These are phyloP conservation scores for Alnus rubra DNA, from an alignment of 306 rosid genomes.

Conservation along the genomic window DNA sequence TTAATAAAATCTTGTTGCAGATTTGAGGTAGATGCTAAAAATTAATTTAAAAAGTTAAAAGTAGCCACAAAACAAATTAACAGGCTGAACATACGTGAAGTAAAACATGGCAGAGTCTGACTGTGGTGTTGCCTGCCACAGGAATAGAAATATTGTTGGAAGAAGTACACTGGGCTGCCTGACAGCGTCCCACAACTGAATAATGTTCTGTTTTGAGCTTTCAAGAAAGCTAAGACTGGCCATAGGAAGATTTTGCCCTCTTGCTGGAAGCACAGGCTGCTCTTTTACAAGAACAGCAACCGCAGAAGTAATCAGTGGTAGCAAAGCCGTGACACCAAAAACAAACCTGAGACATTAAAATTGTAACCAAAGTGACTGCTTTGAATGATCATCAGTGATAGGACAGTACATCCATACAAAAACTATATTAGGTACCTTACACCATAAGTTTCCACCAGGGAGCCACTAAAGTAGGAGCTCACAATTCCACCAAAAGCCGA, in stretches of 20 bases:
- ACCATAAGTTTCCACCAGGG: slow-evolving; percentile 77
- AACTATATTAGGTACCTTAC: slow-evolving; percentile 62
- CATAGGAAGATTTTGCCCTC: slow-evolving; percentile 45
- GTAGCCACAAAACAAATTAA: slow-evolving; percentile 17
- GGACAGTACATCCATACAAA: slow-evolving; percentile 25
- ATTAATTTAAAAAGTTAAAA: slow-evolving; percentile 12
- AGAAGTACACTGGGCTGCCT: slow-evolving; percentile 75
- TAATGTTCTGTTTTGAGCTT: slow-evolving; percentile 65
- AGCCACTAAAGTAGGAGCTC: slow-evolving; percentile 95
- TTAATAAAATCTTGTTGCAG: slow-evolving; percentile 18
- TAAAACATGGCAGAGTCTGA: slow-evolving; percentile 99
- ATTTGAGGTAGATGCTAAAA: slow-evolving; percentile 15
- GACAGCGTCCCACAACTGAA: slow-evolving; percentile 77
- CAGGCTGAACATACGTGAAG: slow-evolving; percentile 66
- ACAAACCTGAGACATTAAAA: slow-evolving; percentile 75
- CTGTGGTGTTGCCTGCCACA: slow-evolving; percentile 99
- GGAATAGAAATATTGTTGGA: slow-evolving; percentile 87
- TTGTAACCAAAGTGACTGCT: slow-evolving; percentile 9
- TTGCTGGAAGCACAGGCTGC: slow-evolving; percentile 49
- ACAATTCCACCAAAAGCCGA: slow-evolving; percentile 97
- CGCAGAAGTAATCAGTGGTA: slow-evolving; percentile 86
- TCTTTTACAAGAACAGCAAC: slow-evolving; percentile 95
- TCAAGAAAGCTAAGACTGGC: slow-evolving; percentile 49
- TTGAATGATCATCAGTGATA: slow-evolving; percentile 4
- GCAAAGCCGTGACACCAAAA: slow-evolving; percentile 88